Base-by-base conservation (phyloP, 208 protist genomes). In the Leishmania tropica region DNA sequence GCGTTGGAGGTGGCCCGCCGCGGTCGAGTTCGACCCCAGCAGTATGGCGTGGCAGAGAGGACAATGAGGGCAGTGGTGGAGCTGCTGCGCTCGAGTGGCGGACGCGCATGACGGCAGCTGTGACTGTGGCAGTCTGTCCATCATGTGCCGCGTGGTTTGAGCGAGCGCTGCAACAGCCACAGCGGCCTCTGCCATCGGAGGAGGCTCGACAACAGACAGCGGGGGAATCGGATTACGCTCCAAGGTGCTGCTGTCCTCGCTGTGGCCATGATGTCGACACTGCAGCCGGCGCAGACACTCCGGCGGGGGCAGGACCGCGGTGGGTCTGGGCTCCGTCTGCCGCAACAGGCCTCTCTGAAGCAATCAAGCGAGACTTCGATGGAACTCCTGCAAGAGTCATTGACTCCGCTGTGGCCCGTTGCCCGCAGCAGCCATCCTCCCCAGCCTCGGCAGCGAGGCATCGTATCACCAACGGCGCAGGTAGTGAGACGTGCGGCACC, bases 401-500 rank as follows among this genome's bases (percentile, higher is more conserved):
- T 28, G 8, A n/a, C 42, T 35, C 42, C 6, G 11, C 45, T 21
- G 21, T 19, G 24, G 70, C 3, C 21, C 42, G 7, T 0, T 37
- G 42, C 28, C 70, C 45, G 42, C 37, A 48, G 42, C 19, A 74
- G 40, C 24, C 24, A 28, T 19, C 45, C 42, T 31, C 21, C 42
- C 45, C 70, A n/a, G 45, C 70, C 45, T 19, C 24, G 45, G 21
- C 70, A 19, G 8, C 70, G 21, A 53, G 42, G 19, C 42, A 74
- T 31, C 28, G 45, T 53, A 54, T 48, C 24, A 35, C 10, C 53
- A 42, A 31, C 75, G 56, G 21, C n/a, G 31, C 71, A 13, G 45
- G n/a, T 35, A 51, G 68, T 68, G 72, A 31, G 51, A 75, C 75
- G 40, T 81, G 81, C 60, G 81, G 85, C n/a, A 88, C 85, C 6